Percentiles rank a stretch among this genome's conserved stretches.
These are phyloP conservation scores for Nicotiana sylvestris DNA, from an alignment of 257 asterid species.

Conservation along the genomic window DNA sequence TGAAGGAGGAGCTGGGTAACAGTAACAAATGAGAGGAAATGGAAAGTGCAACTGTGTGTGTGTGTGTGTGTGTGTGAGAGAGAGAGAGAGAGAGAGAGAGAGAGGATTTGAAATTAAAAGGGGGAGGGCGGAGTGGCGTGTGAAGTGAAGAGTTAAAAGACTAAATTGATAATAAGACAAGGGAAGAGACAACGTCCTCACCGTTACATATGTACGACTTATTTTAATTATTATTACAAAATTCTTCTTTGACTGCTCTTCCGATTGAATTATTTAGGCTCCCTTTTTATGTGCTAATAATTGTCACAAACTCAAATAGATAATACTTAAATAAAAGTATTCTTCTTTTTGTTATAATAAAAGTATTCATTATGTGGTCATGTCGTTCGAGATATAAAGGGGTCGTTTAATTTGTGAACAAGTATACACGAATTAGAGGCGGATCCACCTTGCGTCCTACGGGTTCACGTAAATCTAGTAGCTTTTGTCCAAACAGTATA, in stretches of 20 bases:
- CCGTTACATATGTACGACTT: conserved; percentile 2
- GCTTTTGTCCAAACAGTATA: too few relatives aligned
- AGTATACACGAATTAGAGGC: too few relatives aligned
- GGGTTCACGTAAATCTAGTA: too few relatives aligned
- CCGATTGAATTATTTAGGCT: not conserved
- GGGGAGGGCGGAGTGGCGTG: not conserved
- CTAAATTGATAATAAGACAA: not conserved
- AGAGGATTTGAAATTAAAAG: conserved; percentile 7
- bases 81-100: not conserved
- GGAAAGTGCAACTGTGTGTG: not conserved
- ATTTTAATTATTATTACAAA: not conserved
- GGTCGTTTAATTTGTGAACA: too few relatives aligned
- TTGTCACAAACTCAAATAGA: too few relatives aligned
- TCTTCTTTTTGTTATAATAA: too few relatives aligned
- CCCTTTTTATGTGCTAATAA: not conserved
- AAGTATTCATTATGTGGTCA: too few relatives aligned
- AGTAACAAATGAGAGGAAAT: not conserved
- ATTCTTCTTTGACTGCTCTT: not conserved
- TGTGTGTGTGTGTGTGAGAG: not conserved
- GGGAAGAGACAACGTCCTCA: conserved; percentile 8
- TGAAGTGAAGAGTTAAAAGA: not conserved
- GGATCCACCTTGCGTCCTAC: too few relatives aligned
- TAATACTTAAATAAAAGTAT: too few relatives aligned
- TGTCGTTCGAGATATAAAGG: too few relatives aligned
- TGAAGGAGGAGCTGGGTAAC: not conserved